Base-by-base conservation (phyloP, 2,329 filamentous ascomycete species). In the Scopulariopsis brevicaulis region DNA sequence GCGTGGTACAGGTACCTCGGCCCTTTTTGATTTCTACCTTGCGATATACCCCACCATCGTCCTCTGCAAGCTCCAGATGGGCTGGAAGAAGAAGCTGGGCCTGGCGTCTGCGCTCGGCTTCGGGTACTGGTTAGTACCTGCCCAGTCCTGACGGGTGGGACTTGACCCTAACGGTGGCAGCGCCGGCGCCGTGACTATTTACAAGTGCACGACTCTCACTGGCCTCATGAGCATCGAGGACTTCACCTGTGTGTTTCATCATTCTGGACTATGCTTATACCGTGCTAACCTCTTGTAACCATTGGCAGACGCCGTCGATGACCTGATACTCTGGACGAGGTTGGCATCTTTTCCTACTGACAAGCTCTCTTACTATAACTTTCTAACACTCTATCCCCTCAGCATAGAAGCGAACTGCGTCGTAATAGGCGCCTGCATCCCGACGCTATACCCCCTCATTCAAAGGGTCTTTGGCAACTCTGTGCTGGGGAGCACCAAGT, bases 21-120 rank as follows among this genome's bases (percentile, higher is more conserved):
- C 66, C 1, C 62, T 69, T 25, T 66, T 70, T n/a, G 73, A 76
- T 60, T 62, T 75, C 1, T 76, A 76, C 55, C 67, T 76, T 5
- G 72, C 74, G 18, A 60, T 74, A 0, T 76, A 75, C 43, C 73
- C 73, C 0, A 67, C 69, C 2, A 54, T 71, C 2, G 67, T 75
- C 0, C 65, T 76, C 0, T 70, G 61, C 46, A 63, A 64, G 8
- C 63, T 76, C 10, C 69, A 73, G 40, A 66, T 76, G 63, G 67
- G 68, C 22, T 59, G 67, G 14, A 67, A 65, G 59, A 75, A 75
- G 66, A 76, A 76, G 64, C 54, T 75, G 6, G 72, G 68, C 0
- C 59, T 76, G 4, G 67, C 66, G 1, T 59, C 63, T 48, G 69
- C 73, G 0, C 65, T 75, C 4, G 71, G 73, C 1, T 68, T 74